Conservation (phyloP, 805 yeast genomes). For the Lipomyces yamanashiensis region DNA sequence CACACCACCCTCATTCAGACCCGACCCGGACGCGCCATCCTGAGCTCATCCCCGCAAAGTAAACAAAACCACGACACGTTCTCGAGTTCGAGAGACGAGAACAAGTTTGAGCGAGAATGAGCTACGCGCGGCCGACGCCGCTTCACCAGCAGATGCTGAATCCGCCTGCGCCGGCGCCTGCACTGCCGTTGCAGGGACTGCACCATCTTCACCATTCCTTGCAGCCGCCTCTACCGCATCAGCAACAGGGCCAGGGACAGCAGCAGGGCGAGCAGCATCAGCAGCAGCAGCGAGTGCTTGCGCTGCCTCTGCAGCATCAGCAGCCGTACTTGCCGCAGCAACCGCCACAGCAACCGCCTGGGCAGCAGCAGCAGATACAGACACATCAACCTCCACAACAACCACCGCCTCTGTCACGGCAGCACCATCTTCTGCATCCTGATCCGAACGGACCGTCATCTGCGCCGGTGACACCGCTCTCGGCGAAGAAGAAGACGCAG, state of each 20-base stretch:
- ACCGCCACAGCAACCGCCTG: slow-evolving; percentile 19
- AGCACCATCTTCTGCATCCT: slow-evolving; percentile 9
- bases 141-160: slow-evolving; percentile 33
- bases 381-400: slow-evolving; percentile 20
- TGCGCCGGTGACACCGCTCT: slow-evolving; percentile 1
- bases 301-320: slow-evolving; percentile 19
- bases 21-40: slow-evolving; percentile 10
- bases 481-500: slow-evolving; percentile 21
- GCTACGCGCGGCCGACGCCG: slow-evolving; percentile 27
- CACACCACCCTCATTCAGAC: neutral
- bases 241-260: slow-evolving; percentile 10
- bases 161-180: slow-evolving; percentile 15
- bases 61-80: neutral
- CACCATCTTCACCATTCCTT: slow-evolving; percentile 16
- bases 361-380: slow-evolving; percentile 10
- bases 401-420: slow-evolving; percentile 11
- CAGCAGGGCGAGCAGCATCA: slow-evolving; percentile 8
- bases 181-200: slow-evolving; percentile 15
- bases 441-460: neutral
- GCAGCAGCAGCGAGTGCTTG: slow-evolving; percentile 19
- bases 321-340: slow-evolving; percentile 11
- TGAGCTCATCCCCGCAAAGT: slow-evolving; percentile 10
- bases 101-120: slow-evolving; percentile 20
- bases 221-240: slow-evolving; percentile 10
- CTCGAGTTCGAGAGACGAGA: too few relatives aligned